phyloP scores from a whole-genome alignment of 441 rosid genomes.

The Pelargonium fulgidum region DNA sequence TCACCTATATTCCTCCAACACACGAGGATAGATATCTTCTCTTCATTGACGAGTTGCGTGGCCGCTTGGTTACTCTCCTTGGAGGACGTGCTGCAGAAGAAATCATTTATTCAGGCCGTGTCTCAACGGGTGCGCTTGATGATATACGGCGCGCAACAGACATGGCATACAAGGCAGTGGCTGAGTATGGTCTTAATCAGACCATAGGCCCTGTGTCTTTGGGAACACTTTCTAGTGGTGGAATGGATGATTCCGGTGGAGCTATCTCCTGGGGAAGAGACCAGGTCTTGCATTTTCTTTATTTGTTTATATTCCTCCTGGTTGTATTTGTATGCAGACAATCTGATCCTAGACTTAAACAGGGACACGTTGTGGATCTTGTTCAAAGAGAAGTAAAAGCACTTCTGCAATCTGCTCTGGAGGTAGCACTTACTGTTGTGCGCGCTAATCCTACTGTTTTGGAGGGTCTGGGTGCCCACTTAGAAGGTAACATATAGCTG shows the following conservation, averaged over 20 bases:
- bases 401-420: slow-evolving; percentile 72
- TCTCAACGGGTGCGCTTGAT: slow-evolving; percentile 96
- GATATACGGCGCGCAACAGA: slow-evolving; percentile 94
- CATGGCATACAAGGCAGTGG: slow-evolving; percentile 94
- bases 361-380: slow-evolving; percentile 94
- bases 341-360: slow-evolving; percentile 26
- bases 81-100: slow-evolving; percentile 99
- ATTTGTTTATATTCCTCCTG: slow-evolving; percentile 8
- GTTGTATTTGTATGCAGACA: not conserved
- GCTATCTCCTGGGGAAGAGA: slow-evolving; percentile 76
- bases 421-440: slow-evolving; percentile 68
- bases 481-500: slow-evolving; percentile 55
- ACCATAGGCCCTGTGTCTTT: slow-evolving; percentile 82
- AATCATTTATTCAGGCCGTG: slow-evolving; percentile 81
- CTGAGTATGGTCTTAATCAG: slow-evolving; percentile 93
- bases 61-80: slow-evolving; percentile 93
- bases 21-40: slow-evolving; percentile 86
- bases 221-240: slow-evolving; percentile 83
- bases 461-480: slow-evolving; percentile 90
- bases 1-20: slow-evolving; percentile 77
- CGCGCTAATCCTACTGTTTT: slow-evolving; percentile 84
- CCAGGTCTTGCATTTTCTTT: slow-evolving; percentile 44
- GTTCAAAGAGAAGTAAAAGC: slow-evolving; percentile 83
- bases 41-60: slow-evolving; percentile 88
- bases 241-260: slow-evolving; percentile 82